Evolutionary conservation across 1,139 yeast genomes (phyloP), one percentile per base, ranked within the genome.

Genomic region (Entelexis paramagnoliae): DNA sequence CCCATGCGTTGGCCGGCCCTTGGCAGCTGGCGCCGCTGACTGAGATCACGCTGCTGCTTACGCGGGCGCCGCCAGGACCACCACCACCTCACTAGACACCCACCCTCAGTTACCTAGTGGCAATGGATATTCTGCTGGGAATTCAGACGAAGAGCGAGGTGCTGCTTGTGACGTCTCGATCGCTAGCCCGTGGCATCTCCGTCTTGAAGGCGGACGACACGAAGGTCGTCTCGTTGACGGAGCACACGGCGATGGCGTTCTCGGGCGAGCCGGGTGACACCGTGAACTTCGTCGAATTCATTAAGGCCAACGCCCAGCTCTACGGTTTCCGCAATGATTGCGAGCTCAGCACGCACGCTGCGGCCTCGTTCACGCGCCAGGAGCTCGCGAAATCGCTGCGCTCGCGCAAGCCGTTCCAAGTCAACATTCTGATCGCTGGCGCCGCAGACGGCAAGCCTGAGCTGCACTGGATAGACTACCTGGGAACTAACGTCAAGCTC

Each of bases 191-290:
- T 63, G 98, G 98, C 54, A 88, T 93, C 57, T 84, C 96, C 11
- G 79, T 91, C 45, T 73, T 91, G 62, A 89, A 89, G 65, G 82
- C 79, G 49, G 77, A 78, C 48, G 98, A 91, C 68, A 95, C 87
- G 69, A 91, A 91, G 71, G 89, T 97, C 13, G 72, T 93, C 58
- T 71, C 68, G 46, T 74, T 91, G 60, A 86, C 86, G 62, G 76
- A 80, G 48, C 93, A 84, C 65, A 78, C 86, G 55, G 73, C 89
- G 61, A 76, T 91, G 72, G 96, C 96, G 49, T 89, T 72, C 70
- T 83, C 95, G 4, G 99, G 99, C 52, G 98, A 91, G 67, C 77
- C 96, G 4, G 98, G 98, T 55, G 99, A 91, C 66, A 86, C 97
- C 14, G 72, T 68, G 62, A 61, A 91, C 66, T 89, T 91, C 70